Evolutionary conservation across 768 basidiomycete species (phyloP), one percentile per base, ranked within the genome.

Genomic region (Lepiota venenata): DNA sequence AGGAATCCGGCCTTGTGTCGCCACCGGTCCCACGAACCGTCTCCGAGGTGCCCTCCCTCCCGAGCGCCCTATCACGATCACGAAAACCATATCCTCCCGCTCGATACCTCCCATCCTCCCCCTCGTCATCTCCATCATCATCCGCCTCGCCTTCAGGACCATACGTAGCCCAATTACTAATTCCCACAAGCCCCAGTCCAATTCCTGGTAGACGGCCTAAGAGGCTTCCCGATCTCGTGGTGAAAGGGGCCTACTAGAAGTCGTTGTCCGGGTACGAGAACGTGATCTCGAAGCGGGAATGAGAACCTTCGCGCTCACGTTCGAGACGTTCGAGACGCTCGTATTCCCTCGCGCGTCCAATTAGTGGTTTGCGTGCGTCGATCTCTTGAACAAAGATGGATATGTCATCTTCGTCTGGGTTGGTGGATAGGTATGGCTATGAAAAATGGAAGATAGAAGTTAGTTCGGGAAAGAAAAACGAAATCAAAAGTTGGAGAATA

Each of bases 341-440:
- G 14, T 57, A 39, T 47, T 44, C 44, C 41, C 59, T 38, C 15
- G 57, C 50, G 50, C 75, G 66, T 27, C 79, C 76, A 11, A 72
- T 72, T 48, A 91, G 71, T 2, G 88, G 88, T 61, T 83, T 84
- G 21, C 86, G 76, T 21, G 79, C 71, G 60, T 88, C 88, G 47
- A 89, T 88, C 44, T 90, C 85, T 62, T 86, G 84, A 39, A 91
- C 85, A 60, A 91, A 91, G 11, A 78, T 73, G 4, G 88, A 88
- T 25, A 91, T 82, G 47, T 90, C 89, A 59, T 89, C 88, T 60
- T 91, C 86, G 57, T 91, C 86, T 5, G 80, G 79, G 42, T 72
- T 70, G 1, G 71, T 68, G 48, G 15, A 56, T 47, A 16, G 42
- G 14, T 52, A 52, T 29, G 50, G 16, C 45, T 44, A 44, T 42